Percentiles rank a stretch among this genome's conserved stretches.
Conservation (phyloP, 164 flowering plant genomes). For the Houttuynia cordata region DNA sequence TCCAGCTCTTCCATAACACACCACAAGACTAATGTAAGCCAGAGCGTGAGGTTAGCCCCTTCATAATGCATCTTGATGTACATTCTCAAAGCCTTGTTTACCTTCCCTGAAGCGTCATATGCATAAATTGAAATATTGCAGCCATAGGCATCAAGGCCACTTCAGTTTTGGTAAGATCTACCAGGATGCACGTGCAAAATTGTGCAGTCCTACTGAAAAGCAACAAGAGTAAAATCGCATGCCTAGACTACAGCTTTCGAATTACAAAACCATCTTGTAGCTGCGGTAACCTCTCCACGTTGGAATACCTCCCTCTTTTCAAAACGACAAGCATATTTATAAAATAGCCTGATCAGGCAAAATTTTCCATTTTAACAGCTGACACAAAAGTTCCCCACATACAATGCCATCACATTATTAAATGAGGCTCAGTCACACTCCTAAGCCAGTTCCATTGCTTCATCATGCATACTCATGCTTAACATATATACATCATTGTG, state of each 20-base stretch:
- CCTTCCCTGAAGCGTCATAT: constrained; percentile 38
- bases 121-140: constrained; percentile 71
- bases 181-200: constrained; percentile 44
- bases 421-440: constrained; percentile 59
- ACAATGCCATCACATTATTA: constrained; percentile 61
- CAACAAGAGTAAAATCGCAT: constrained; percentile 47
- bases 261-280: constrained; percentile 40
- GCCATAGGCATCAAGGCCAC: constrained; percentile 33
- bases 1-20: constrained; percentile 75
- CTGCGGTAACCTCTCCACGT: constrained; percentile 48
- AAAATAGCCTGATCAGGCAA: constrained; percentile 53
- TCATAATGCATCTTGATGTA: constrained; percentile 73
- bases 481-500: constrained; percentile 69
- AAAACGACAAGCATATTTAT: constrained; percentile 47
- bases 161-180: constrained; percentile 26
- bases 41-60: constrained; percentile 58
- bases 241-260: constrained; percentile 49
- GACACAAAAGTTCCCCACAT: constrained; percentile 57
- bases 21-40: constrained; percentile 48
- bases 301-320: constrained; percentile 50
- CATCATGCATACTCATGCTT: constrained; percentile 57
- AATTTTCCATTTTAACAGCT: constrained; percentile 52
- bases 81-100: constrained; percentile 50
- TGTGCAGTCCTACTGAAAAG: constrained; percentile 53
- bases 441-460: constrained; percentile 60